Evolutionary conservation across 164 flowering plant genomes (phyloP).

Genomic region (Aristolochia contorta): DNA sequence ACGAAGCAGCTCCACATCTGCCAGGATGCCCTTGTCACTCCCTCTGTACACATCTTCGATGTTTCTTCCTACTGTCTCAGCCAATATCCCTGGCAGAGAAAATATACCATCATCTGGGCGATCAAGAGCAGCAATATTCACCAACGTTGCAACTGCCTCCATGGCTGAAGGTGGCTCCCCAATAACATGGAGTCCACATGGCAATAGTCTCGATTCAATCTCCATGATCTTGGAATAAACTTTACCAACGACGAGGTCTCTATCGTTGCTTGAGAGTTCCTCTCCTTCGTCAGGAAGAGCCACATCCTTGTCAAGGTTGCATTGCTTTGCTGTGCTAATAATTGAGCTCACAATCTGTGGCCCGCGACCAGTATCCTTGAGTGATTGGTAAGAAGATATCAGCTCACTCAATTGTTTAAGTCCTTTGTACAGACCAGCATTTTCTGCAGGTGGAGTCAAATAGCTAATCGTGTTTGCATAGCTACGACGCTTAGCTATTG

Average conservation of each 20-base stretch:
- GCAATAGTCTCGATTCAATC: slow-evolving; percentile 88
- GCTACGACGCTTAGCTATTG: slow-evolving; percentile 94
- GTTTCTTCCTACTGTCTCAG: slow-evolving; percentile 64
- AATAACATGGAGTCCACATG: slow-evolving; percentile 95
- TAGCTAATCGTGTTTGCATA: slow-evolving; percentile 99
- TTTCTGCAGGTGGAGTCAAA: slow-evolving; percentile 98
- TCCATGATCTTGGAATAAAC: slow-evolving; percentile 98
- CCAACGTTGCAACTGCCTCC: slow-evolving; percentile 99
- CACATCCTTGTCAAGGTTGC: slow-evolving; percentile 99
- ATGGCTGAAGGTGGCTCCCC: slow-evolving; percentile 98
- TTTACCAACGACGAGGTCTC: slow-evolving; percentile 88
- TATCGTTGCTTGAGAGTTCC: slow-evolving; percentile 55
- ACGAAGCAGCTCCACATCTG: slow-evolving; percentile 80
- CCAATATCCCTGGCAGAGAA: slow-evolving; percentile 72
- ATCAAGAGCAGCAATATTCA: slow-evolving; percentile 92
- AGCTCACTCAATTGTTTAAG: slow-evolving; percentile 94
- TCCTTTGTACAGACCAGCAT: slow-evolving; percentile 99
- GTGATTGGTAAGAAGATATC: slow-evolving; percentile 90
- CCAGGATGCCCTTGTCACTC: slow-evolving; percentile 73
- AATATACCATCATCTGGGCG: slow-evolving; percentile 80
- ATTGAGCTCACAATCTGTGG: slow-evolving; percentile 88
- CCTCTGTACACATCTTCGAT: slow-evolving; percentile 87
- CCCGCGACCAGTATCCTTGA: slow-evolving; percentile 91
- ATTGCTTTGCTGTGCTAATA: slow-evolving; percentile 93
- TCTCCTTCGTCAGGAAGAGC: slow-evolving; percentile 86